A percentile compares a stretch with the other conserved stretches of the same genome.
Conservation (phyloP, 495 filamentous ascomycete species). For the Collariella sp. region DNA sequence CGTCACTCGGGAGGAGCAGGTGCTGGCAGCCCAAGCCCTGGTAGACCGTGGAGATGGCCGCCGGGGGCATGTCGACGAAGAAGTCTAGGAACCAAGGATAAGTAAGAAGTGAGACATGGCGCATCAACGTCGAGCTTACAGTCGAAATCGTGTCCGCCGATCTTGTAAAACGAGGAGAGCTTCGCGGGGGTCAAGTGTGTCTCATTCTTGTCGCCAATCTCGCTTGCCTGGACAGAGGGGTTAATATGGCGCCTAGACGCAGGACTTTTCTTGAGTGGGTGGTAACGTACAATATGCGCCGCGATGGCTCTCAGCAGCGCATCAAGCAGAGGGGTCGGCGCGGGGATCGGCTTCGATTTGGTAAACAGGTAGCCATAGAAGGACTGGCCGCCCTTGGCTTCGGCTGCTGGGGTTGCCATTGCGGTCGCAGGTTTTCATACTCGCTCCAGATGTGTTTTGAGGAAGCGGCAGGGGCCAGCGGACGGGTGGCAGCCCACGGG, state of each 20-base stretch:
- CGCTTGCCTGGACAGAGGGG: constrained; percentile 37
- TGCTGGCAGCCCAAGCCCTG: constrained; percentile 84
- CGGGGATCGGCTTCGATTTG: constrained; percentile 50
- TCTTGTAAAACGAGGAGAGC: constrained; percentile 79
- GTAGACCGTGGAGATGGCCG: constrained; percentile 82
- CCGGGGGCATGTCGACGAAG: constrained; percentile 67
- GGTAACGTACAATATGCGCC: constrained; percentile 63
- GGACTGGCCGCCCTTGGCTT: constrained; percentile 23
- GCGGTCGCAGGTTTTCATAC: constrained; percentile 1
- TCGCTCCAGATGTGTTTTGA: neutral
- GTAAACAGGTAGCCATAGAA: constrained; percentile 85
- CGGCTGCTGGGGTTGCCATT: constrained; percentile 19
- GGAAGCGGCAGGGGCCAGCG: neutral
- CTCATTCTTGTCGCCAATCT: constrained; percentile 57
- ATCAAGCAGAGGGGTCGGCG: constrained; percentile 65
- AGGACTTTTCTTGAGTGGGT: neutral
- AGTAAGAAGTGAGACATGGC: neutral
- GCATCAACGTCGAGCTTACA: constrained; percentile 26
- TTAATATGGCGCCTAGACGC: neutral
- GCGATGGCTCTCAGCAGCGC: constrained; percentile 72
- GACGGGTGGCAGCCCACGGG: constrained; percentile 1
- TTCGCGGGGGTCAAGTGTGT: constrained; percentile 68
- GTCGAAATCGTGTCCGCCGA: constrained; percentile 86
- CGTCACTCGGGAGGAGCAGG: constrained; percentile 53
- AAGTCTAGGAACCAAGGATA: constrained; percentile 28